Evolutionary conservation across 1,284 basidiomycete species (phyloP), one percentile per base, ranked within the genome.

Genomic region (Leccinum huronense): DNA sequence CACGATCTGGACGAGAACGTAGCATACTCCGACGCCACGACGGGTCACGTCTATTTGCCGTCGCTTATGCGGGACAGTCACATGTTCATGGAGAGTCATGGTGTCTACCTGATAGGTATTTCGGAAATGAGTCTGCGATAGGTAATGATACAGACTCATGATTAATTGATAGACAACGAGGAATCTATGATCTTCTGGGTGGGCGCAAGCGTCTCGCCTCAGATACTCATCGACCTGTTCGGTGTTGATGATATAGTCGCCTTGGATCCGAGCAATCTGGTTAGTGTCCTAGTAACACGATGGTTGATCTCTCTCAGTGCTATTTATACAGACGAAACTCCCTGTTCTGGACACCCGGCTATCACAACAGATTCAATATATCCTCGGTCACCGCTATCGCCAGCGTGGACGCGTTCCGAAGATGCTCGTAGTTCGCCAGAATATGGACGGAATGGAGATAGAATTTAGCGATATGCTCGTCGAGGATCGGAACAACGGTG

Each of bases 381-480:
- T 99, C 66, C 79, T 99, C 23, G 83, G 86, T 0, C 83, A 89
- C 68, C 88, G 94, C 57, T 83, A 86, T 61, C 67, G 75, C 3
- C 85, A 89, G 66, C 83, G 94, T 56, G 79, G 82, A 13, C 87
- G 89, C 8, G 79, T 83, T 16, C 76, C 83, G 2, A 93, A 90
- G 61, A 84, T 98, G 65, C 79, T 89, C 42, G 83, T 98, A 57
- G 93, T 94, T 0, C 85, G 97, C 14, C 97, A 99, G 76, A 95
- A 98, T 74, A 81, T 95, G 73, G 97, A 99, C 75, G 96, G 89
- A 10, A 83, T 88, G 65, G 97, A 99, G 79, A 87, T 99, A 61
- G 97, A 99, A 75, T 96, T 97, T 71, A 94, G 93, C 67, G 97
- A 99, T 80, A 93, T 97, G 88, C 82, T 99, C 14, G 88, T 98